Evolutionary conservation across 2,329 filamentous ascomycete genomes (phyloP), one percentile per base, ranked within the genome.

Genomic region (Dothideomycetidae sp.): DNA sequence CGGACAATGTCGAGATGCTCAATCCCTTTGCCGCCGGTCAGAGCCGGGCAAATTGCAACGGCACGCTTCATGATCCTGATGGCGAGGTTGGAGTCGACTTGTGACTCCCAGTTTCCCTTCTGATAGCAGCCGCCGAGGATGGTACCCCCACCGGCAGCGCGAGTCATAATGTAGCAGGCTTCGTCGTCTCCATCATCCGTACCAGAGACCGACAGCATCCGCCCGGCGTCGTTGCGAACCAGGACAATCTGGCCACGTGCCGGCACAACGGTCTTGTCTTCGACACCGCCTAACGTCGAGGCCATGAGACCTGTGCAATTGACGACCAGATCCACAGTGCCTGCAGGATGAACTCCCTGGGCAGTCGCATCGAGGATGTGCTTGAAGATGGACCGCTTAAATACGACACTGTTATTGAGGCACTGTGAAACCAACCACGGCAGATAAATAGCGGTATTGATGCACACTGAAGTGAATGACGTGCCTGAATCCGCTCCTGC

Each of bases 371-470:
- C n/a, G n/a, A n/a, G n/a, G n/a, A n/a, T n/a, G n/a, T 88, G 75
- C n/a, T 59, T 57, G 30, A 86, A 58, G 1, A 69, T 55, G 2
- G 61, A 73, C 13, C 82, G 71, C 49, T 72, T 70, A 50, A 88
- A 63, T 1, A 72, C 63, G 4, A 80, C 78, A 14, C 81, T 79
- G 36, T 73, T 70, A 48, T 71, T 72, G 12, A 78, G 64, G 54
- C 81, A 88, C 59, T 85, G 75, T 1, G 79, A 77, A 0, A 81
- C 62, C 0, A 93, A 73, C 72, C 80, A 93, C 3, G 80, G 73
- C 2, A 93, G 71, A 57, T 92, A 93, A 41, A 92, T 59, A 33
- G 78, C 72, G 0, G 80, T 80, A 59, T 93, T 93, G 55, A 93
- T 84, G 58, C 83, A 92, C 15, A 90, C 74, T 1, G 79, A 85